Evolutionary conservation across 768 basidiomycete genomes (phyloP), one percentile per base, ranked within the genome.

Genomic region (Lactifluus subvellereus): DNA sequence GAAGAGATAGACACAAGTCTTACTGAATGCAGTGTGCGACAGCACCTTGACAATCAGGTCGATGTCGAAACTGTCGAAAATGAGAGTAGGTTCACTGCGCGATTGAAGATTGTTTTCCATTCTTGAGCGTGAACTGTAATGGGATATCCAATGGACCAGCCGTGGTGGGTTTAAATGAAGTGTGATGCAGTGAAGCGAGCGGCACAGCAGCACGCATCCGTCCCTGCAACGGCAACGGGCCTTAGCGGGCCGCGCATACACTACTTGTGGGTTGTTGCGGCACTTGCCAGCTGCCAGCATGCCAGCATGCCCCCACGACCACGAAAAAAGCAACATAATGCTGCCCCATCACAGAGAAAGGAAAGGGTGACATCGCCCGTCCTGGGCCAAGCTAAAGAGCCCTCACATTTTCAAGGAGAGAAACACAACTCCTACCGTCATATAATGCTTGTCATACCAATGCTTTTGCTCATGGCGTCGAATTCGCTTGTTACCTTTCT

Each of bases 41-140:
- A 94, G 77, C 57, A 94, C 90, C 75, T 90, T 91, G 67, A 91
- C 75, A 56, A 93, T 73, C 60, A 91, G 76, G 74, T 94, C 92
- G 42, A 93, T 62, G 75, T 93, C 87, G 62, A 93, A 74, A 62
- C 75, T 77, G 73, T 92, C 91, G 70, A 84, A 87, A 51, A 88
- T 74, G 20, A 82, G 83, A 40, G 20, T 30, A 20, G 63, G 58
- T 43, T 66, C 64, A 37, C 52, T 43, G 54, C 35, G n/a, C 14
- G 51, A 48, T 40, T 60, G 52, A 30, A 30, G 18, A 4, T 49
- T 54, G 8, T 20, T 27, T 38, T 43, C 58, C 63, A 64, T 57
- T 35, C 30, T 43, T 42, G 14, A 16, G 50, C 5, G 52, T 60
- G 40, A 43, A 32, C 4, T 50, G 42, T 13, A 40, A 50, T 50